These are phyloP conservation scores for Ophiostoma piceae DNA, from an alignment of 2,329 filamentous ascomycete species.

Conservation along the genomic window DNA sequence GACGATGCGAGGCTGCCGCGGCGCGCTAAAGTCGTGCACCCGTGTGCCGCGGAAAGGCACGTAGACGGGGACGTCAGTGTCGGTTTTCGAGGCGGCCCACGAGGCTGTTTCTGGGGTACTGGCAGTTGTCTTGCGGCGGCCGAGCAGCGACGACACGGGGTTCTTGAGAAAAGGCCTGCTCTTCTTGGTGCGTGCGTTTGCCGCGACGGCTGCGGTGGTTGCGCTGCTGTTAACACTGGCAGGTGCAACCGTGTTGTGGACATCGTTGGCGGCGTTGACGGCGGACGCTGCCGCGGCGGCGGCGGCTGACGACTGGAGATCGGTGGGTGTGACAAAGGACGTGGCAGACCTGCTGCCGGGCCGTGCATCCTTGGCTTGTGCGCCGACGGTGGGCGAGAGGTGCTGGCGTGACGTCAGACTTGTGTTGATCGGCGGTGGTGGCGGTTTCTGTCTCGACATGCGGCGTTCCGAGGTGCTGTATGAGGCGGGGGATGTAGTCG, in stretches of 20 bases:
- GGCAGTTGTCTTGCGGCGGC: slow-evolving; percentile 52
- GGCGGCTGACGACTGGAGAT: slow-evolving; percentile 38
- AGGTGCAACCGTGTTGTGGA: slow-evolving; percentile 36
- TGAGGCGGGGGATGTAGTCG: slow-evolving; percentile 3
- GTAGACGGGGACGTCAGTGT: slow-evolving; percentile 45
- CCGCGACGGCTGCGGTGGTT: slow-evolving; percentile 38
- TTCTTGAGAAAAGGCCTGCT: slow-evolving; percentile 55
- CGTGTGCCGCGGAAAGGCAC: slow-evolving; percentile 61
- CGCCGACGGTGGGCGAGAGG: slow-evolving; percentile 22
- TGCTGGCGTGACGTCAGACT: slow-evolving; percentile 33
- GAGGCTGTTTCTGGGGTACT: slow-evolving; percentile 42
- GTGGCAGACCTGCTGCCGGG: slow-evolving; percentile 33
- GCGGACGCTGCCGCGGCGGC: slow-evolving; percentile 40
- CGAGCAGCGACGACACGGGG: slow-evolving; percentile 53
- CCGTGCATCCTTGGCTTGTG: slow-evolving; percentile 13
- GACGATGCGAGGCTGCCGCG: slow-evolving; percentile 44
- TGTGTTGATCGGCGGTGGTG: slow-evolving; percentile 37
- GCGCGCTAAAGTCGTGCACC: slow-evolving; percentile 62
- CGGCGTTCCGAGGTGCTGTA: slow-evolving; percentile 30
- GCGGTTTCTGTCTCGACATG: slow-evolving; percentile 33
- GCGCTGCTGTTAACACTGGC: slow-evolving; percentile 33
- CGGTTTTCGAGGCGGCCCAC: slow-evolving; percentile 37
- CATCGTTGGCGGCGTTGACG: slow-evolving; percentile 40
- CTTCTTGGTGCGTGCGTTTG: slow-evolving; percentile 47
- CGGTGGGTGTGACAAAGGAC: slow-evolving; percentile 48